Base-by-base conservation (phyloP, 176 grass and related monocot genomes). In the Phoenix roebelenii region DNA sequence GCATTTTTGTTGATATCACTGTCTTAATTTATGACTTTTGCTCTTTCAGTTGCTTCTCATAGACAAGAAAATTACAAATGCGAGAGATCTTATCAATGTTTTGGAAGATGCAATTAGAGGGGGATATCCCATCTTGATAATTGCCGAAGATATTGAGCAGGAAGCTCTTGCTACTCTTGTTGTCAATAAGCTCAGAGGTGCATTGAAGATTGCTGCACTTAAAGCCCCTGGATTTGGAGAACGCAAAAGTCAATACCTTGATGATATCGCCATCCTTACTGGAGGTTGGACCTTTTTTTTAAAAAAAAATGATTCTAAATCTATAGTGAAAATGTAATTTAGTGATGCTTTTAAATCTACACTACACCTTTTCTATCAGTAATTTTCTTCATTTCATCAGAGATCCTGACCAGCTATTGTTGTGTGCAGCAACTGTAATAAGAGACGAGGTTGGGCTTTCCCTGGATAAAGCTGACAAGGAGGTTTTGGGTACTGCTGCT, bases 211-310 rank as follows among this genome's bases (percentile, higher is more conserved):
- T 72, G 84, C 83, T 23, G 81, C 92, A 59, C 84, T 96, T 66
- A 96, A 96, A 72, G 92, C 92, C 55, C 92, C 92, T 78, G 87
- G 87, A 57, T 96, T 96, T 59, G 91, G 91, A 57, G 83, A 96
- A 23, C 79, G 83, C 67, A 96, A 96, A 71, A 91, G 78, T 64
- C 87, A 92, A 51, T 97, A 91, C 56, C 62, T 98, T 56, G 93
- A 92, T 71, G 93, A 98, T 64, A 92, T 98, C 73, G 93, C 93
- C 65, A 98, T 98, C 25, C 74, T 98, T 25, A 98, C 87, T 20
- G 93, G 87, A 78, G 93, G 93, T 83, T 65, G 17, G 22, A 19
- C 58, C 28, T 57, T 56, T 15, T 39, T 57, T 44, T 44, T 9
- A 12, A 39, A 39, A 10, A 35, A 44, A 44, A 44, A 9, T 12